Conservation (phyloP, 306 rosid genomes). For the Aeschynomene evenia region DNA sequence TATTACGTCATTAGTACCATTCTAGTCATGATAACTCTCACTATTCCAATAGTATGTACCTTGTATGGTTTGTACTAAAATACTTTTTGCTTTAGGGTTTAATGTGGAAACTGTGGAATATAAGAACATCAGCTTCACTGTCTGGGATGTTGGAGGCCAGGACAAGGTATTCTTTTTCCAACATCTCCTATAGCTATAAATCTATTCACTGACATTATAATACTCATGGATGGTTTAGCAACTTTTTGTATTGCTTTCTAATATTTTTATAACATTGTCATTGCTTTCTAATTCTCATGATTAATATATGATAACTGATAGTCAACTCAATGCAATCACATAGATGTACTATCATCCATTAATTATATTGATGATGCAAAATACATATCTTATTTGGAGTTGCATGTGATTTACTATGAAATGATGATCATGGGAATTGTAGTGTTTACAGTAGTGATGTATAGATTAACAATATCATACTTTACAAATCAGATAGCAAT, state of each 20-base stretch:
- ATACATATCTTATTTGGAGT: not conserved
- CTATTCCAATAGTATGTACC: not conserved
- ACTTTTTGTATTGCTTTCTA: not conserved
- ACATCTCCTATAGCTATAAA: not conserved
- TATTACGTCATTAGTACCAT: not conserved
- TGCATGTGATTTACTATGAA: not conserved
- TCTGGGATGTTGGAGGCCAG: conserved; percentile 98
- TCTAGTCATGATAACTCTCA: not conserved
- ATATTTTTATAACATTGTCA: conserved; percentile 6
- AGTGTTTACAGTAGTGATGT: not conserved
- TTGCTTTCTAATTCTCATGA: not conserved
- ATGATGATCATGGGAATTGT: not conserved
- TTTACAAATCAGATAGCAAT: conserved; percentile 7
- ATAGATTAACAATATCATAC: not conserved
- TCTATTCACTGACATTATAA: not conserved
- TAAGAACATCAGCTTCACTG: conserved; percentile 96
- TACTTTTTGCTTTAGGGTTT: conserved; percentile 55
- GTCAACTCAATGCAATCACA: not conserved
- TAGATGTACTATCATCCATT: not conserved
- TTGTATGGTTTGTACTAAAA: conserved; percentile 14
- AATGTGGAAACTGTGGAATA: conserved; percentile 96
- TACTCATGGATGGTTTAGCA: not conserved
- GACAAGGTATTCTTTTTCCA: conserved; percentile 59
- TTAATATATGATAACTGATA: not conserved
- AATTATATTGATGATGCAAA: not conserved